These are phyloP conservation scores for Apostasia shenzhenica DNA, from an alignment of 106 monocot genomes.

Conservation along the genomic window DNA sequence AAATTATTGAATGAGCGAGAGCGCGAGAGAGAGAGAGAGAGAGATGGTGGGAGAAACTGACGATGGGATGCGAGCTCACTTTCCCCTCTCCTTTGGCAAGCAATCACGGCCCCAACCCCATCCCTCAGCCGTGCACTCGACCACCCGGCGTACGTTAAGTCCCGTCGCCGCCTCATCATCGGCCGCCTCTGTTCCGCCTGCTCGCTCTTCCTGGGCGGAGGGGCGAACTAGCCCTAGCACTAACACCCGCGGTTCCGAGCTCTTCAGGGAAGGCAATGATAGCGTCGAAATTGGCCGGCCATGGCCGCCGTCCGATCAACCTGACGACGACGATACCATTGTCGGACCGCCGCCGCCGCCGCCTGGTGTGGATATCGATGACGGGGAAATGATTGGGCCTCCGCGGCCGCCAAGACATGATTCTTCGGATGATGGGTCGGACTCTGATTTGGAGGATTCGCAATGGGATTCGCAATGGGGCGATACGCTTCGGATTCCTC, in stretches of 20 bases:
- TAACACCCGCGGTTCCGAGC: background rate
- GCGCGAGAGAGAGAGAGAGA: background rate
- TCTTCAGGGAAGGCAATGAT: background rate
- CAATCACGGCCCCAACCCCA: conserved; percentile 2
- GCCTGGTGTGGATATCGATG: conserved; percentile 16
- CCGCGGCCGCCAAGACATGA: conserved; percentile 4
- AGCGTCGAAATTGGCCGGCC: conserved; percentile 9
- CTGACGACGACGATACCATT: conserved; percentile 19
- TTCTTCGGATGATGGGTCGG: conserved; percentile 16
- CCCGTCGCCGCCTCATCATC: background rate
- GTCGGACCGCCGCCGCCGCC: conserved; percentile 33
- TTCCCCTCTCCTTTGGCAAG: conserved; percentile 15
- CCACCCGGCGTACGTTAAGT: conserved; percentile 9
- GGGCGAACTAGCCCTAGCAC: background rate
- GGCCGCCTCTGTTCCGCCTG: background rate
- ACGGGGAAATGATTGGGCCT: conserved; percentile 30
- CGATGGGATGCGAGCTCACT: conserved; percentile 16
- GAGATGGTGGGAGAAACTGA: conserved; percentile 12
- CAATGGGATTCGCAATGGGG: conserved; percentile 13
- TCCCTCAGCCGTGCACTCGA: conserved; percentile 7
- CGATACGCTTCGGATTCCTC: conserved; percentile 39
- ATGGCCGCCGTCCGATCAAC: conserved; percentile 5
- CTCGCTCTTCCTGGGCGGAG: background rate
- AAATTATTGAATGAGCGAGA: background rate
- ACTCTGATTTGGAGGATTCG: conserved; percentile 31